A percentile compares a stretch with the other conserved stretches of the same genome.
These are phyloP conservation scores for Fusarium sp. DNA, from an alignment of 2,329 filamentous ascomycete species.

Conservation along the genomic window DNA sequence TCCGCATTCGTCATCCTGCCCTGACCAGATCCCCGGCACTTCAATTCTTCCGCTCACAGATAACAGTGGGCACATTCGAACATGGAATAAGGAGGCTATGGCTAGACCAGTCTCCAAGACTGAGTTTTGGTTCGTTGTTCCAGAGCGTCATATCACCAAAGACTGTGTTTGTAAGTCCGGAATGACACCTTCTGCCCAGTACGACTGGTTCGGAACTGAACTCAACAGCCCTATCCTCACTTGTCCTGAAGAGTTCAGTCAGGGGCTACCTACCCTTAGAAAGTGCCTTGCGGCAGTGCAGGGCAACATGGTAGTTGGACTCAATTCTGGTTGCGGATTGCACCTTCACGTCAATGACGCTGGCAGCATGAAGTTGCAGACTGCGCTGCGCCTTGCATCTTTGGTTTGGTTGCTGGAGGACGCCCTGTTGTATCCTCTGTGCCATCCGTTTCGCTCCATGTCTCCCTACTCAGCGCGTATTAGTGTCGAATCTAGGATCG, in stretches of 20 bases:
- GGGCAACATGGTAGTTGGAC: conserved; percentile 38
- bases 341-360: conserved; percentile 47
- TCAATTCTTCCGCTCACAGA: conserved; percentile 26
- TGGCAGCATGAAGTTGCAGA: conserved; percentile 30
- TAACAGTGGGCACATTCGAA: conserved; percentile 29
- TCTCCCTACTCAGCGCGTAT: conserved; percentile 40
- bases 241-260: conserved; percentile 32
- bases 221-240: conserved; percentile 47
- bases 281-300: conserved; percentile 37
- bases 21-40: conserved; percentile 14
- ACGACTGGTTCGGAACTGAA: conserved; percentile 47
- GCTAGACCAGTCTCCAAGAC: conserved; percentile 6
- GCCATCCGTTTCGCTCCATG: conserved; percentile 41
- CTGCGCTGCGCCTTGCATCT: conserved; percentile 38
- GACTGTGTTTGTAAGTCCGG: conserved; percentile 31
- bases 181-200: conserved; percentile 35
- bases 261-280: conserved; percentile 40
- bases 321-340: conserved; percentile 47
- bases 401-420: conserved; percentile 45
- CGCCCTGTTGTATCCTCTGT: conserved; percentile 39
- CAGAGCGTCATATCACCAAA: conserved; percentile 42
- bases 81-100: conserved; percentile 36
- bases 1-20: conserved; percentile 14
- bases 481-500: conserved; percentile 38
- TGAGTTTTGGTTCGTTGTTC: conserved; percentile 42